Base-by-base conservation (phyloP, 176 grass and related monocot species). In the Oryza meyeriana region DNA sequence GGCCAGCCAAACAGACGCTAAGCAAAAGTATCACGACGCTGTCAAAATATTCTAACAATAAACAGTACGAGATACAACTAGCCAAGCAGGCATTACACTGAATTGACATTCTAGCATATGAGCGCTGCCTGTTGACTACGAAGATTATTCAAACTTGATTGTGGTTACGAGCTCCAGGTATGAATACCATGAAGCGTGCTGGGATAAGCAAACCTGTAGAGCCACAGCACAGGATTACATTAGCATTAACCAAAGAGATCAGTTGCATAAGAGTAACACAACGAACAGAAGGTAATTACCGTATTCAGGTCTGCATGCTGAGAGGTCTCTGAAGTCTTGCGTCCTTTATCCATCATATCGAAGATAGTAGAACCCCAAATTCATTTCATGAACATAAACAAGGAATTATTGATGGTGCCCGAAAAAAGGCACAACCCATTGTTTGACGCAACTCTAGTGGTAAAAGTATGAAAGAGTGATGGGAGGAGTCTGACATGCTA, bases 201-300 rank as follows among this genome's bases (percentile, higher is more conserved):
- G 33, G 28, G 28, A 66, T 42, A 68, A 74, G 87, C 79, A 72
- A 67, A 82, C 78, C 88, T 86, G 67, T 57, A 74, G 44, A 26
- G 61, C 7, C 73, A 65, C 11, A 66, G 50, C 2, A 79, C 71
- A 84, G 0, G 36, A 8, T 35, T 5, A 73, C 66, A 78, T 86
- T 74, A 82, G 59, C 47, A 82, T 34, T 10, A 47, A n/a, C 27
- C 0, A 40, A 41, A 61, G 12, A 8, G 32, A 48, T 66, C 30
- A 78, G 64, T 69, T 59, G 11, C 10, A 58, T 11, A 42, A 85
- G 12, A 13, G 10, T 45, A 66, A 36, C 55, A 32, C 16, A 4
- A 29, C 17, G 39, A 76, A 69, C 12, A 74, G 28, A 62, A 24
- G 18, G 26, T 30, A 47, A 8, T 66, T 86, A 86, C 88, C 88